Base-by-base conservation (phyloP, 106 monocot species). In the Iris macrosiphon region DNA sequence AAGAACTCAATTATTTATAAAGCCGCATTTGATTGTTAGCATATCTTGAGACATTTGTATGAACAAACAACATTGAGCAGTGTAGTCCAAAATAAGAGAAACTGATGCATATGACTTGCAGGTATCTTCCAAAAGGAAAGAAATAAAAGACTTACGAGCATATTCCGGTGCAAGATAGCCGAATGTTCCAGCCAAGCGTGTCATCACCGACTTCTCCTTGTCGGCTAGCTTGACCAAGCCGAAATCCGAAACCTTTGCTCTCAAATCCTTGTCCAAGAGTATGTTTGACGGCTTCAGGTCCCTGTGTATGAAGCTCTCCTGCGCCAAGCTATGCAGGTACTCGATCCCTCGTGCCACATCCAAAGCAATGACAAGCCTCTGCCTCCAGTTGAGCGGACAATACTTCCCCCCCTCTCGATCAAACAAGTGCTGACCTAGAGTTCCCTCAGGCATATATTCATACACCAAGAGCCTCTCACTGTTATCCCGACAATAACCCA, bases 401-500 rank as follows among this genome's bases (percentile, higher is more conserved):
- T 65, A 28, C 4, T 55, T 49, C 14, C 57, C 49, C 28, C 60
- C 70, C 22, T 48, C 57, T 61, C 69, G 65, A 14, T 71, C 66
- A 43, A 80, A 70, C 22, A 80, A 53, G 28, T 80, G 80, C 23
- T 24, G 54, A 20, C 70, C 61, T 9, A 80, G 56, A 2, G 80
- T 49, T 4, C 80, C 80, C 50, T 80, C 70, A 8, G 80, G 80
- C 75, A 80, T 80, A 57, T 80, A 80, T 61, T 80, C 80, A 32
- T 80, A 80, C n/a, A 80, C 80, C 37, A 80, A 52, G 8, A 80
- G 57, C 57, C 80, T 73, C 65, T 80, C 80, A 49, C 66, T 75
- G 26, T 59, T 69, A 51, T 75, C 74, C 51, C 70, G 45, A 44
- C 82, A 82, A 16, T 82, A 82, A 0, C 82, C 82, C 9, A 82